These are phyloP conservation scores for Globisporangium polare DNA, from an alignment of 352 stramenopile species.

Conservation along the genomic window DNA sequence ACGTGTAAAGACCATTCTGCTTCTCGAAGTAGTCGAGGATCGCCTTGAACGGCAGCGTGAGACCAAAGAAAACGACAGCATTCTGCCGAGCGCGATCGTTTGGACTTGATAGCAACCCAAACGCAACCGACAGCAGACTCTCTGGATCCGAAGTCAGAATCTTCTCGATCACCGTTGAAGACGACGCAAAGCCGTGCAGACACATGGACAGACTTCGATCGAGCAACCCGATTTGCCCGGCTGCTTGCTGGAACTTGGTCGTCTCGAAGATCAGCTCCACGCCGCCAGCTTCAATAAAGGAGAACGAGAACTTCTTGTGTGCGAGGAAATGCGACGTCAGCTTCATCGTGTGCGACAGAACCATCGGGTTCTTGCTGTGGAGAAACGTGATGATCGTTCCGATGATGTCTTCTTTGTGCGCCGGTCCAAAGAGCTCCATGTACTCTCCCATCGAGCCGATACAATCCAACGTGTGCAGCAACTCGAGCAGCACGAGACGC, in stretches of 20 bases:
- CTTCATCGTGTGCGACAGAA: slow-evolving; percentile 81
- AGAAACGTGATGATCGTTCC: slow-evolving; percentile 81
- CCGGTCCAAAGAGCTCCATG: slow-evolving; percentile 76
- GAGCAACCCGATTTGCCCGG: slow-evolving; percentile 51
- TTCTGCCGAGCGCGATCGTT: slow-evolving; percentile 82
- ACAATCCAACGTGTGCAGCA: slow-evolving; percentile 81
- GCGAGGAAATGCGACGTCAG: slow-evolving; percentile 82
- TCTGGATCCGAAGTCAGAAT: slow-evolving; percentile 55
- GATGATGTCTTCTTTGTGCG: slow-evolving; percentile 81
- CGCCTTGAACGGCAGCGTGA: slow-evolving; percentile 74
- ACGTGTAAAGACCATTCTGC: slow-evolving; percentile 76
- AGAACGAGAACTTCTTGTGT: slow-evolving; percentile 84
- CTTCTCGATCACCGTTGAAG: slow-evolving; percentile 70
- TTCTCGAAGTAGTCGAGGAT: slow-evolving; percentile 86
- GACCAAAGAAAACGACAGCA: slow-evolving; percentile 78
- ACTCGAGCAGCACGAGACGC: slow-evolving; percentile 73
- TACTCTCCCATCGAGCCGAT: slow-evolving; percentile 84
- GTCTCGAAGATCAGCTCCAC: slow-evolving; percentile 68
- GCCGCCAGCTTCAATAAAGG: slow-evolving; percentile 67
- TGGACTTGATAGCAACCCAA: slow-evolving; percentile 61
- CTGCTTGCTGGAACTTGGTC: slow-evolving; percentile 50
- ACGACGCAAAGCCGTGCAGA: slow-evolving; percentile 80
- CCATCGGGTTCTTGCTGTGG: slow-evolving; percentile 75
- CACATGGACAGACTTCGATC: slow-evolving; percentile 85
- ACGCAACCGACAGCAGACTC: slow-evolving; percentile 56